These are phyloP conservation scores for Phytophthora cactorum DNA, from an alignment of 352 stramenopile species.

Conservation along the genomic window DNA sequence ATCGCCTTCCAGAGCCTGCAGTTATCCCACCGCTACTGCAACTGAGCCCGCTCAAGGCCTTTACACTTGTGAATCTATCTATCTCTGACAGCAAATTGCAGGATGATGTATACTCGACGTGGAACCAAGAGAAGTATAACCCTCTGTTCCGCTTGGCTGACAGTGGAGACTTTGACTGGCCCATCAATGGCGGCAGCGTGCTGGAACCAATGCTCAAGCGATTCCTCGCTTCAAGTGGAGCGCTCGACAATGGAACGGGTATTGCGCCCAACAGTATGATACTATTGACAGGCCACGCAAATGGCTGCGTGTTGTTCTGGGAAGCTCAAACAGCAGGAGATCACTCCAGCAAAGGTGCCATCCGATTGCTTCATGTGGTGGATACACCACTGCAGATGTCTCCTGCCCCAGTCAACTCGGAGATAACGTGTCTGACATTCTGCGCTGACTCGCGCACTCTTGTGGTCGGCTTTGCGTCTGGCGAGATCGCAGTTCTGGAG, in stretches of 20 bases:
- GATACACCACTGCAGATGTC: constrained; percentile 47
- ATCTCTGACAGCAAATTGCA: constrained; percentile 49
- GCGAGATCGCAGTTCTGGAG: constrained; percentile 62
- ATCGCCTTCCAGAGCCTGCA: constrained; percentile 38
- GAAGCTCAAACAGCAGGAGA: constrained; percentile 58
- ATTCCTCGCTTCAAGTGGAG: constrained; percentile 44
- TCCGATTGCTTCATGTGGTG: constrained; percentile 65
- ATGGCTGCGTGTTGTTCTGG: constrained; percentile 70
- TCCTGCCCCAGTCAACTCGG: constrained; percentile 36
- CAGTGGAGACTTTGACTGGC: constrained; percentile 72
- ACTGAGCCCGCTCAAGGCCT: constrained; percentile 54
- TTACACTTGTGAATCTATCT: constrained; percentile 47
- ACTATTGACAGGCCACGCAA: constrained; percentile 62
- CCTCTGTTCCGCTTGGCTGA: constrained; percentile 38
- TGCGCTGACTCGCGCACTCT: constrained; percentile 53
- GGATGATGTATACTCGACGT: constrained; percentile 52
- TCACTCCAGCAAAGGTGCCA: constrained; percentile 52
- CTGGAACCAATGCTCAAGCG: constrained; percentile 59
- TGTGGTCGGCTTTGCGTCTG: constrained; percentile 55
- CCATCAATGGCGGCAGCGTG: constrained; percentile 68
- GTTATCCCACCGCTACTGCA: constrained; percentile 60
- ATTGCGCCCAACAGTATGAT: constrained; percentile 51
- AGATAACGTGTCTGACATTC: constrained; percentile 59
- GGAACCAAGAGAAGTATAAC: constrained; percentile 45
- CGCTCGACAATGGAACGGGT: constrained; percentile 26